These are phyloP conservation scores for Botryotinia convoluta DNA, from an alignment of 2,329 filamentous ascomycete species.

Conservation along the genomic window DNA sequence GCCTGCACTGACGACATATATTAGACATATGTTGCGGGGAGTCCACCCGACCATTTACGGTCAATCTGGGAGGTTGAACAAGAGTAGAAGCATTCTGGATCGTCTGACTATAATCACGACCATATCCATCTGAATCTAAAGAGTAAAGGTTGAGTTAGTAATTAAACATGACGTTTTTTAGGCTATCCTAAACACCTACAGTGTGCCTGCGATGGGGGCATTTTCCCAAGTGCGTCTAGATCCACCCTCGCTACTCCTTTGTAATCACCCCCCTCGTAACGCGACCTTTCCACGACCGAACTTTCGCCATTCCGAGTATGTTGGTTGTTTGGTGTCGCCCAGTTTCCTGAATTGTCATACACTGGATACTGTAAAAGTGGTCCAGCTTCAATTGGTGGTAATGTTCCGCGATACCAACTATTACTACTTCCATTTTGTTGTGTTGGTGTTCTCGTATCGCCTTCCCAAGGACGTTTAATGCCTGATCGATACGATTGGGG, in stretches of 20 bases:
- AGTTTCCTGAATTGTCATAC: conserved; percentile 19
- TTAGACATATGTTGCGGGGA: conserved; percentile 22
- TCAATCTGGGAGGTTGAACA: conserved; percentile 2
- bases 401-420: conserved; percentile 26
- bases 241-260: conserved; percentile 23
- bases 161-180: conserved; percentile 11
- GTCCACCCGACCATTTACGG: conserved; percentile 7
- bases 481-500: conserved; percentile 32
- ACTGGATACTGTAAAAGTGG: conserved; percentile 24
- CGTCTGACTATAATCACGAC: conserved; percentile 22
- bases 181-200: conserved; percentile 24
- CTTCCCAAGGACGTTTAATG: conserved; percentile 37
- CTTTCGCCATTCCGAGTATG: conserved; percentile 27
- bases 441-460: conserved; percentile 21
- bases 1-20: conserved; percentile 32
- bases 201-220: conserved; percentile 22
- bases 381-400: conserved; percentile 33
- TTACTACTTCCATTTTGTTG: conserved; percentile 21
- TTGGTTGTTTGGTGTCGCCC: conserved; percentile 19
- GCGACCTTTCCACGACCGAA: conserved; percentile 27
- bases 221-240: conserved; percentile 25
- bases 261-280: conserved; percentile 30
- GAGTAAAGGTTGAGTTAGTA: conserved; percentile 22
- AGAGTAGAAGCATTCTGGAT: conserved; percentile 22
- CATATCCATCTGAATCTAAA: conserved; percentile 25